Evolutionary conservation across 2,329 filamentous ascomycete species (phyloP).

Genomic region (Pestalotiopsis sp.): DNA sequence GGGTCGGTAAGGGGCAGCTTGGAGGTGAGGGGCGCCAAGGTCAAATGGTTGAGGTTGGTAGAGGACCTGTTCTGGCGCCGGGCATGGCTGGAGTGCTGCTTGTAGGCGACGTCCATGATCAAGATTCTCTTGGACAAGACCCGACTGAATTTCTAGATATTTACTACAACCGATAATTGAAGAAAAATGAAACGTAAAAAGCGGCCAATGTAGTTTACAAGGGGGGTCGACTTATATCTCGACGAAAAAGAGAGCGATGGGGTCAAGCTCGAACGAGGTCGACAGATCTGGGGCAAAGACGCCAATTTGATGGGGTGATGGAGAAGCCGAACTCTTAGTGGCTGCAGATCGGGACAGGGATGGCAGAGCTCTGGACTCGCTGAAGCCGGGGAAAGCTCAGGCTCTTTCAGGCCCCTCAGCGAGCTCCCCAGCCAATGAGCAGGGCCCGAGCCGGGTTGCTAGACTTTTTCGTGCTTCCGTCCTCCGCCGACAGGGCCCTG

Average conservation of each 20-base stretch:
- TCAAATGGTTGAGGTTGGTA: constrained; percentile 61
- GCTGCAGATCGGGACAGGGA: constrained; percentile 14
- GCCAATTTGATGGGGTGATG: constrained; percentile 15
- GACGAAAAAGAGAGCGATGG: background rate
- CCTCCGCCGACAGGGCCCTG: constrained; percentile 2
- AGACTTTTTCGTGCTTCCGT: background rate
- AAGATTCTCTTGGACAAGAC: background rate
- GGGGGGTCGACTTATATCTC: background rate
- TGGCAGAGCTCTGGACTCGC: constrained; percentile 1
- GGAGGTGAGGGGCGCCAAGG: constrained; percentile 65
- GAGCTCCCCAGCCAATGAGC: background rate
- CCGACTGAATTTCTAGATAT: too few relatives aligned
- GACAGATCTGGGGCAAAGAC: constrained; percentile 12
- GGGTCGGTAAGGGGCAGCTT: constrained; percentile 61
- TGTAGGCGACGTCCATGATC: constrained; percentile 63
- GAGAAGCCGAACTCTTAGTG: constrained; percentile 7
- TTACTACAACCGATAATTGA: too few relatives aligned
- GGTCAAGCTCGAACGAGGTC: constrained; percentile 12
- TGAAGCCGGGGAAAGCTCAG: background rate
- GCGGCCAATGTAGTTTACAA: too few relatives aligned
- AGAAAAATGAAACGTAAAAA: too few relatives aligned
- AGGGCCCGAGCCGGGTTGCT: background rate
- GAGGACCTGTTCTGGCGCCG: constrained; percentile 62
- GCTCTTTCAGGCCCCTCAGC: background rate
- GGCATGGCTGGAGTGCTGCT: constrained; percentile 59